phyloP scores from a whole-genome alignment of 768 basidiomycete species.

The Hygrocybe punicea region DNA sequence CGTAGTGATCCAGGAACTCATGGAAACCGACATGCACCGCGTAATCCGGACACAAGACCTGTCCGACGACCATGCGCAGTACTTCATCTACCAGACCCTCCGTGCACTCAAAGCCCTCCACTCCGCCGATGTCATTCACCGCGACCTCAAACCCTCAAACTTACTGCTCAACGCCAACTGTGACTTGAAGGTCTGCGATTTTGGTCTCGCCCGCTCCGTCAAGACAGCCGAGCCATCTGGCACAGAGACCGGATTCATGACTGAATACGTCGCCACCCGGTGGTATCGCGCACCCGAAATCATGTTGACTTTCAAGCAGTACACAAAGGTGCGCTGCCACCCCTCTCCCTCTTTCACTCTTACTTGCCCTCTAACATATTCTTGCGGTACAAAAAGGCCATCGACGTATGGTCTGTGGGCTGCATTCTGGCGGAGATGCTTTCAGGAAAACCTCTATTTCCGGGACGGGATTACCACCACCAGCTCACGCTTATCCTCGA shows the following conservation, averaged over 20 bases:
- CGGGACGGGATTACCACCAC: conserved; percentile 94
- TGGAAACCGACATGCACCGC: conserved; percentile 96
- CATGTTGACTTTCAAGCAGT: conserved; percentile 99
- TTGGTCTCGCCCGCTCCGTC: conserved; percentile 89
- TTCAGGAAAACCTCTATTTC: conserved; percentile 94
- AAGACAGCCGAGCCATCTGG: conserved; percentile 82
- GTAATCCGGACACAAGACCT: conserved; percentile 94
- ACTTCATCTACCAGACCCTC: conserved; percentile 91
- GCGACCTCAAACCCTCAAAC: conserved; percentile 97
- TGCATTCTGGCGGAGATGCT: conserved; percentile 96
- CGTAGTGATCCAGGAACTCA: conserved; percentile 82
- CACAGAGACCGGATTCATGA: conserved; percentile 88
- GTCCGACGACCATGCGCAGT: conserved; percentile 92
- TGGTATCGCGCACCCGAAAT: conserved; percentile 99
- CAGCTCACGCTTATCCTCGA: conserved; percentile 94
- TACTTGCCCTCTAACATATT: background rate
- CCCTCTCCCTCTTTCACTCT: conserved; percentile 20
- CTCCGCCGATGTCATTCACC: conserved; percentile 93
- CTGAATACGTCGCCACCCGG: conserved; percentile 95
- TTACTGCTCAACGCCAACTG: conserved; percentile 97
- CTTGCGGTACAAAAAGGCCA: conserved; percentile 48
- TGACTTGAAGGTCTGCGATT: conserved; percentile 93
- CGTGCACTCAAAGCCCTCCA: conserved; percentile 95
- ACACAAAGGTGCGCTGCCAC: conserved; percentile 67
- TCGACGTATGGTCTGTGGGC: conserved; percentile 85